These are phyloP conservation scores for Claviceps spartinae DNA, from an alignment of 2,329 filamentous ascomycete species.

Conservation along the genomic window DNA sequence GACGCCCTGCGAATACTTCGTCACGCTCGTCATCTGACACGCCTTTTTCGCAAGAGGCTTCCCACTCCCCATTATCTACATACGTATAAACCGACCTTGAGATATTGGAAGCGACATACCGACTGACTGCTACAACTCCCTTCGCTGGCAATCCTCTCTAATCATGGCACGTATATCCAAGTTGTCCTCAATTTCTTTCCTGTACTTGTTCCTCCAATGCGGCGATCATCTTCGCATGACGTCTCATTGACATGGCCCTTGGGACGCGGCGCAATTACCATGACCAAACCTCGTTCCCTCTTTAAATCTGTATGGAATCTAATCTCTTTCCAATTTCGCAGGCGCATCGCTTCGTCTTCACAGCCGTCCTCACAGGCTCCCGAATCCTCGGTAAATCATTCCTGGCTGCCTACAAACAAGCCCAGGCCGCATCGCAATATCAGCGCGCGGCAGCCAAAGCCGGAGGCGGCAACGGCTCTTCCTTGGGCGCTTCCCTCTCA, in stretches of 20 bases:
- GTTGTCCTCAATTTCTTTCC: slow-evolving; percentile 1
- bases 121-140: neutral
- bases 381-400: slow-evolving; percentile 91
- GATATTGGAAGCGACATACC: neutral
- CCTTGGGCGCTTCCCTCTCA: slow-evolving; percentile 39
- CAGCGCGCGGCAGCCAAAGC: slow-evolving; percentile 56
- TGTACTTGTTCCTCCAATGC: neutral
- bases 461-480: slow-evolving; percentile 40
- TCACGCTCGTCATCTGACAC: slow-evolving; percentile 12
- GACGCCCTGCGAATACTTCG: neutral
- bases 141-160: slow-evolving; percentile 2
- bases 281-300: too few relatives aligned
- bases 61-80: neutral
- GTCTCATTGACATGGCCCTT: neutral
- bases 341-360: slow-evolving; percentile 83
- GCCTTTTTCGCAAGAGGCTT: slow-evolving; percentile 8
- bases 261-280: too few relatives aligned
- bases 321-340: slow-evolving; percentile 22
- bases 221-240: neutral
- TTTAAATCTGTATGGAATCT: slow-evolving; percentile 4
- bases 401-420: slow-evolving; percentile 89
- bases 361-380: slow-evolving; percentile 78
- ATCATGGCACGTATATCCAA: slow-evolving; percentile 16
- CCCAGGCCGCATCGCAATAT: slow-evolving; percentile 73
- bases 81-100: neutral